These are phyloP conservation scores for Climacium dendroides DNA, from an alignment of 225 moss, liverwort and hornwort genomes.

Conservation along the genomic window DNA sequence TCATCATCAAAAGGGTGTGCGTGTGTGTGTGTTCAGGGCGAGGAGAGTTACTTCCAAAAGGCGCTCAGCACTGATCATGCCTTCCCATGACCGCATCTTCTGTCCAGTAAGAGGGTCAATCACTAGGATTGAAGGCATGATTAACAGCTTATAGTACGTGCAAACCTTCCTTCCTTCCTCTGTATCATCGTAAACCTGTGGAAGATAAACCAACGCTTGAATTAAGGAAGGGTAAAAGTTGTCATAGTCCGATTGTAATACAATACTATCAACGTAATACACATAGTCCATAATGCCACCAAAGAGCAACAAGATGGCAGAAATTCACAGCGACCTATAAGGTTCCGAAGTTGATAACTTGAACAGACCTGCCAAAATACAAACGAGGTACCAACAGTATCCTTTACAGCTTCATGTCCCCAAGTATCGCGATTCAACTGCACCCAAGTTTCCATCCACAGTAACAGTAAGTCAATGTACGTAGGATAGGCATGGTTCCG, in stretches of 20 bases:
- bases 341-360: background rate
- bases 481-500: background rate
- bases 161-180: conserved; percentile 97
- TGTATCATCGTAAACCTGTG: conserved; percentile 74
- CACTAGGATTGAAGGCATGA: conserved; percentile 87
- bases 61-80: conserved; percentile 91
- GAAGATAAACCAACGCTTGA: background rate
- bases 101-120: conserved; percentile 93
- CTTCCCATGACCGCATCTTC: conserved; percentile 98
- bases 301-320: background rate
- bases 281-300: background rate
- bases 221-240: background rate
- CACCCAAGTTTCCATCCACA: conserved; percentile 5
- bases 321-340: background rate
- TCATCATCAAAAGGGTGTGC: background rate
- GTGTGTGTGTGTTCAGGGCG: background rate
- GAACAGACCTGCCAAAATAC: conserved; percentile 94
- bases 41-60: conserved; percentile 62
- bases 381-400: conserved; percentile 94
- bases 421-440: conserved; percentile 99
- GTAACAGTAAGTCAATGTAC: background rate
- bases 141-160: conserved; percentile 79
- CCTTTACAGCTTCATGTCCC: conserved; percentile 99
- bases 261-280: background rate
- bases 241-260: background rate